Percentiles rank a stretch among this genome's conserved stretches.
Evolutionary conservation across 768 basidiomycete genomes (phyloP).

Genomic region (Hydnum rufescens): DNA sequence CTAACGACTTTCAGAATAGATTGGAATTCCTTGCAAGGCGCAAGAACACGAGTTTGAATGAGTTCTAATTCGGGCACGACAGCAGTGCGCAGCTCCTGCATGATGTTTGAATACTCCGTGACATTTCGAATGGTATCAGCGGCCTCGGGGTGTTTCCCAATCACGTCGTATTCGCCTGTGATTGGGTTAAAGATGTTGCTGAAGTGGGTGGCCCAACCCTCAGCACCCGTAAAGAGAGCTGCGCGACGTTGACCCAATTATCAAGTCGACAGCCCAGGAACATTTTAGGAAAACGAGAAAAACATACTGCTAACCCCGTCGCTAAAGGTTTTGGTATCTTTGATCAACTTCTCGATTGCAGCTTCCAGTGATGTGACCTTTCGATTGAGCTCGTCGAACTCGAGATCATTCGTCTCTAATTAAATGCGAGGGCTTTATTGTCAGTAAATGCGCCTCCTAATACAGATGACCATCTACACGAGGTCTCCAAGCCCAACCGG

Average conservation of each 20-base stretch:
- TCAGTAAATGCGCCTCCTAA: neutral
- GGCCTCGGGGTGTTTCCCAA: constrained; percentile 58
- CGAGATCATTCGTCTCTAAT: constrained; percentile 61
- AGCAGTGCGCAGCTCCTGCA: constrained; percentile 66
- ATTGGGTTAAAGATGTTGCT: constrained; percentile 43
- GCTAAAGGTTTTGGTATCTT: constrained; percentile 75
- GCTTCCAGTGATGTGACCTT: constrained; percentile 61
- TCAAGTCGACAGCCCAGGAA: too few species aligned
- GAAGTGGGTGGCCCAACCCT: constrained; percentile 45
- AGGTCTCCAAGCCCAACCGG: neutral
- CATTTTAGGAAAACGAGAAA: too few species aligned
- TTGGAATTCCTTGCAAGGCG: constrained; percentile 79
- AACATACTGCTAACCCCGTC: constrained; percentile 58
- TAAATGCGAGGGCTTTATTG: neutral
- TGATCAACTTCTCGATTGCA: constrained; percentile 73
- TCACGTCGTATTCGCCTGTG: constrained; percentile 56
- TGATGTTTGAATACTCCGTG: constrained; percentile 42
- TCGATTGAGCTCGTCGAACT: constrained; percentile 73
- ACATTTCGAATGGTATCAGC: constrained; percentile 63
- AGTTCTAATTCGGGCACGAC: constrained; percentile 84
- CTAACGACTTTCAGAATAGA: constrained; percentile 69
- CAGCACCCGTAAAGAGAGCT: constrained; percentile 50
- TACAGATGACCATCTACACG: neutral
- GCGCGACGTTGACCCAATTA: neutral
- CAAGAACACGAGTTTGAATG: constrained; percentile 68